A percentile compares a stretch with the other conserved stretches of the same genome.
These are phyloP conservation scores for Mucor velutinosus DNA, from an alignment of 371 early-diverging fungal genomes.

Conservation along the genomic window DNA sequence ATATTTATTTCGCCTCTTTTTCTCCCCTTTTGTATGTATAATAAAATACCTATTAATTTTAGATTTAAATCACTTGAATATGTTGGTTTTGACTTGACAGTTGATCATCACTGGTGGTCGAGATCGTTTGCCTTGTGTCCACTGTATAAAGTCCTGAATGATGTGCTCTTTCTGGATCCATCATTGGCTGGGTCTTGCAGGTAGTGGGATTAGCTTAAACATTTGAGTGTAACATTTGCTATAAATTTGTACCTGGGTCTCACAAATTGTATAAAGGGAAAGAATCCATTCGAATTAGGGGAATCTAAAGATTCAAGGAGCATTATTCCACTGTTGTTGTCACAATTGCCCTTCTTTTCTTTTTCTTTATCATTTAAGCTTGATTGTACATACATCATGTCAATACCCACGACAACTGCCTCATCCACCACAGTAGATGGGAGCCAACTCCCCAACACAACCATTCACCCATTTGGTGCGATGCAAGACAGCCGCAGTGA, in stretches of 20 bases:
- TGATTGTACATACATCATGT: neutral
- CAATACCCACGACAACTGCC: neutral
- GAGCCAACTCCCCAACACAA: neutral
- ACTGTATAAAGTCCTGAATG: no score
- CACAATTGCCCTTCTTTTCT: neutral
- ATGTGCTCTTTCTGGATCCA: no score
- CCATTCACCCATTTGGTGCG: constrained; percentile 14
- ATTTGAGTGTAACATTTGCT: neutral
- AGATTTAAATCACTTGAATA: neutral
- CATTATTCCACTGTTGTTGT: neutral
- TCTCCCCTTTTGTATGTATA: neutral
- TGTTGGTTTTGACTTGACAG: no score
- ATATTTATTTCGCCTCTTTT: neutral
- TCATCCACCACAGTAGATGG: neutral
- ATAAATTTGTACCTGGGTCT: neutral
- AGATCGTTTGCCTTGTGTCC: no score
- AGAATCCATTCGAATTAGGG: neutral
- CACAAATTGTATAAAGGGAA: neutral
- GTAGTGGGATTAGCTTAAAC: neutral
- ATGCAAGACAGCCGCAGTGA: constrained; percentile 18
- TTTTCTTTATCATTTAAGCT: neutral
- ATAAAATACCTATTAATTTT: constrained; percentile 1
- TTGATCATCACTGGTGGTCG: no score
- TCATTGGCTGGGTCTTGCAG: no score
- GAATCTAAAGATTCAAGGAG: neutral